Percentiles rank a stretch among this genome's conserved stretches.
Evolutionary conservation across 345 rosid genomes (phyloP).

Genomic region (Salix caprea): DNA sequence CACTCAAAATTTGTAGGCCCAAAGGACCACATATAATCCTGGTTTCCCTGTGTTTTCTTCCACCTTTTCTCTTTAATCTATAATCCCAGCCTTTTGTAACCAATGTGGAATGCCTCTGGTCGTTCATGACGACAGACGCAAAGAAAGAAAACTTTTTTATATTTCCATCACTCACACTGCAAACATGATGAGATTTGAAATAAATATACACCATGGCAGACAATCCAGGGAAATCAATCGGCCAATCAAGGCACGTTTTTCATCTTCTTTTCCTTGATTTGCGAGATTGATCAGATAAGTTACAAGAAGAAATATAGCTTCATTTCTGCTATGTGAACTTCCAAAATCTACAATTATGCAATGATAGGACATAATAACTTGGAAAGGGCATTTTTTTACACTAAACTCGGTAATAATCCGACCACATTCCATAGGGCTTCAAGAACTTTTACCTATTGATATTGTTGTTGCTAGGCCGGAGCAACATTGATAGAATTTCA

Average conservation of each 20-base stretch:
- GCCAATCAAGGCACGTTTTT: not conserved
- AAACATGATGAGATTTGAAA: not conserved
- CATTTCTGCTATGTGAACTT: conserved; percentile 20
- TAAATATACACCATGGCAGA: not conserved
- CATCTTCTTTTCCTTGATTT: not conserved
- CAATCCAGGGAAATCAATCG: not conserved
- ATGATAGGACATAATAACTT: not conserved
- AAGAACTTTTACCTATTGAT: conserved; percentile 37
- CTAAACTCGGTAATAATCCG: not conserved
- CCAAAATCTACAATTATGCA: conserved; percentile 14
- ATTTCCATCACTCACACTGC: conserved; percentile 11
- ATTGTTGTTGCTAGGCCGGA: conserved; percentile 41
- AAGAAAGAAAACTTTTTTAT: not conserved
- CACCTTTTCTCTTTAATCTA: not conserved
- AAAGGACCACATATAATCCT: not conserved
- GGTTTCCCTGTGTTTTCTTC: not conserved
- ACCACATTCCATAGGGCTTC: not conserved
- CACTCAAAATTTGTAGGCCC: conserved; percentile 16
- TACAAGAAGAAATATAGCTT: conserved; percentile 9
- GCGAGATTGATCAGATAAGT: not conserved
- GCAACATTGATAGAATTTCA: conserved; percentile 53
- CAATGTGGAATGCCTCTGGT: conserved; percentile 5
- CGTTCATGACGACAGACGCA: not conserved
- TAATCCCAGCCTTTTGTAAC: conserved; percentile 1
- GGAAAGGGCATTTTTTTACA: not conserved